These are phyloP conservation scores for Biscogniauxia sp. DNA, from an alignment of 2,329 filamentous ascomycete genomes.

Conservation along the genomic window DNA sequence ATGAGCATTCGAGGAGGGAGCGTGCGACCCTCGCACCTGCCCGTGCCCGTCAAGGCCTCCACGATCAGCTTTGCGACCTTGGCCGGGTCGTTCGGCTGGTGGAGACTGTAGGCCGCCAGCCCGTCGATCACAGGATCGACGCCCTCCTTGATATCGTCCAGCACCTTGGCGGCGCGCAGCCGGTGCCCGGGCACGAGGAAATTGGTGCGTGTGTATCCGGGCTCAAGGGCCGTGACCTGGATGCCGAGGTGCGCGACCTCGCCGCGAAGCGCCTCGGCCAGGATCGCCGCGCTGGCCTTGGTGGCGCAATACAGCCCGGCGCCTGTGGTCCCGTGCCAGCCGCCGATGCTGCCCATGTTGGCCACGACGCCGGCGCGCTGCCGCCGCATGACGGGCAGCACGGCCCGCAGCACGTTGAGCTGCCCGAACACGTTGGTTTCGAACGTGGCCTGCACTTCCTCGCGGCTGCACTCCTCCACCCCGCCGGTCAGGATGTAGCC, in stretches of 20 bases:
- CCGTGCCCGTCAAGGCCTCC: conserved; percentile 35
- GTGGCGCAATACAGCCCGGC: conserved; percentile 44
- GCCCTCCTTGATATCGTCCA: conserved; percentile 14
- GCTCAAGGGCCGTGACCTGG: conserved; percentile 44
- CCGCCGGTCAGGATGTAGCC: conserved; percentile 9
- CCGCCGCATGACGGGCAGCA: conserved; percentile 45
- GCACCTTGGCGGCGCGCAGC: conserved; percentile 24
- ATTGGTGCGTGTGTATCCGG: conserved; percentile 50
- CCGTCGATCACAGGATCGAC: conserved; percentile 9
- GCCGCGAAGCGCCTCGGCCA: conserved; percentile 40
- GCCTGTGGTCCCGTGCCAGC: conserved; percentile 36
- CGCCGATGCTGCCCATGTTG: conserved; percentile 47
- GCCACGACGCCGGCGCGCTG: conserved; percentile 41
- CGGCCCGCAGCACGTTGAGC: conserved; percentile 45
- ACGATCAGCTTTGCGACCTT: conserved; percentile 38
- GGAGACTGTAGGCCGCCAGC: conserved; percentile 28
- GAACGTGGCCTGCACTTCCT: conserved; percentile 41
- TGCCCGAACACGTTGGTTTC: conserved; percentile 50
- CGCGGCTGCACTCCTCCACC: conserved; percentile 25
- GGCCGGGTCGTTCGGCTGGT: conserved; percentile 40
- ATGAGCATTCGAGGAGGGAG: conserved; percentile 7
- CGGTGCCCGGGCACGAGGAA: conserved; percentile 38
- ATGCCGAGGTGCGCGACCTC: conserved; percentile 46
- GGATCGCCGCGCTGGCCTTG: conserved; percentile 42
- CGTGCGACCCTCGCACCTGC: conserved; percentile 7